These are phyloP conservation scores for Pseudogymnoascus sp. DNA, from an alignment of 2,329 filamentous ascomycete species.

Conservation along the genomic window DNA sequence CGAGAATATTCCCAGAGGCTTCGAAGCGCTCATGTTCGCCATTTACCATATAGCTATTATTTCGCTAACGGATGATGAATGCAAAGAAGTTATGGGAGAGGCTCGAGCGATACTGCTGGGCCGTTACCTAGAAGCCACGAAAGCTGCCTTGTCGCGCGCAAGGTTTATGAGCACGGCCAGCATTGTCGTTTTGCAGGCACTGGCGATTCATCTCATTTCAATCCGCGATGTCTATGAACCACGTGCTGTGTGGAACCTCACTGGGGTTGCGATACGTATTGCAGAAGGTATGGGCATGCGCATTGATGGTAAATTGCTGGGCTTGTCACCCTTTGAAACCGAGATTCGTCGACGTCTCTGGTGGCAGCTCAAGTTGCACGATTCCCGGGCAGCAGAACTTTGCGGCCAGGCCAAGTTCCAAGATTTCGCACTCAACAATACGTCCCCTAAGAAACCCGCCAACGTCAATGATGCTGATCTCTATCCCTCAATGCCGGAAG, in stretches of 20 bases:
- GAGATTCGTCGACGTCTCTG: slow-evolving; percentile 61
- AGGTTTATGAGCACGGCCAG: slow-evolving; percentile 52
- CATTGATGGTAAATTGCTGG: slow-evolving; percentile 48
- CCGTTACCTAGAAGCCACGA: slow-evolving; percentile 30
- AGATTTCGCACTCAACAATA: slow-evolving; percentile 18
- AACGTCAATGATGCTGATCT: slow-evolving; percentile 54
- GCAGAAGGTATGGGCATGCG: slow-evolving; percentile 61
- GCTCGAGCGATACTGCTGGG: slow-evolving; percentile 13
- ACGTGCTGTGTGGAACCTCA: slow-evolving; percentile 52
- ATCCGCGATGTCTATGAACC: slow-evolving; percentile 38
- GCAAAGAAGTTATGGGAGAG: slow-evolving; percentile 22
- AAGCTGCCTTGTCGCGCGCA: slow-evolving; percentile 42
- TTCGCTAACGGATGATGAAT: slow-evolving; percentile 48
- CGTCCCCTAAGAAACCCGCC: slow-evolving; percentile 38
- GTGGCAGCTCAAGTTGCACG: slow-evolving; percentile 44
- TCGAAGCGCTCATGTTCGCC: slow-evolving; percentile 60
- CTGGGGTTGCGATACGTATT: slow-evolving; percentile 52
- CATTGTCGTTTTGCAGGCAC: slow-evolving; percentile 48
- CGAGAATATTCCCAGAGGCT: slow-evolving; percentile 31
- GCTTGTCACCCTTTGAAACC: slow-evolving; percentile 52
- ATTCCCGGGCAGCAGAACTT: slow-evolving; percentile 25
- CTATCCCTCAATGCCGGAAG: slow-evolving; percentile 44
- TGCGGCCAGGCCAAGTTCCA: slow-evolving; percentile 19
- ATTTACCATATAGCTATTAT: slow-evolving; percentile 53
- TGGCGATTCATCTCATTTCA: slow-evolving; percentile 43